Evolutionary conservation across 768 basidiomycete species (phyloP).

Genomic region (Trametes coccinea): DNA sequence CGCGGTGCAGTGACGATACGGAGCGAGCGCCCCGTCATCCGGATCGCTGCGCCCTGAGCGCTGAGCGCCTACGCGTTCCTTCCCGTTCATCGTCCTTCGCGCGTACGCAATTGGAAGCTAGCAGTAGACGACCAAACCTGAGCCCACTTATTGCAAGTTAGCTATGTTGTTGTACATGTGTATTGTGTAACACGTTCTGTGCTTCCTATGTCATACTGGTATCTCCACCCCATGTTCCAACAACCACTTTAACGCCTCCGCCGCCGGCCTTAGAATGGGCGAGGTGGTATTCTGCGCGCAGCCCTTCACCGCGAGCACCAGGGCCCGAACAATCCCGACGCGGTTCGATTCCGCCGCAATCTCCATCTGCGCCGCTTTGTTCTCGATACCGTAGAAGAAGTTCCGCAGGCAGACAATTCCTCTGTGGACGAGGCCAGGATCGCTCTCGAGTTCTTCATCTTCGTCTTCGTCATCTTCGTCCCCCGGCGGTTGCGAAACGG

Average conservation of each 20-base stretch:
- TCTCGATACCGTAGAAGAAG: slow-evolving; percentile 50
- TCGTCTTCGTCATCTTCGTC: slow-evolving; percentile 38
- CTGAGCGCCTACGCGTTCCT: background rate
- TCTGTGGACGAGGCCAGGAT: slow-evolving; percentile 73
- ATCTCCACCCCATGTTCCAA: slow-evolving; percentile 32
- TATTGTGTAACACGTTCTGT: background rate
- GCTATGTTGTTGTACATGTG: background rate
- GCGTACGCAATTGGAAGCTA: too few species aligned
- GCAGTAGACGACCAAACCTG: too few species aligned
- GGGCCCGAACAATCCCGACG: slow-evolving; percentile 51
- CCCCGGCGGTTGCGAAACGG: slow-evolving; percentile 35
- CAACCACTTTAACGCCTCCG: slow-evolving; percentile 50
- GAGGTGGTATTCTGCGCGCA: slow-evolving; percentile 38
- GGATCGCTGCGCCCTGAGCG: background rate
- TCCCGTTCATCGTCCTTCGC: too few species aligned
- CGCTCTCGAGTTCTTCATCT: slow-evolving; percentile 33
- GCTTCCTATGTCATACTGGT: slow-evolving; percentile 2
- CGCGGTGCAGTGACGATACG: background rate
- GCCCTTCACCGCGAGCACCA: slow-evolving; percentile 51
- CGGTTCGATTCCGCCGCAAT: slow-evolving; percentile 54
- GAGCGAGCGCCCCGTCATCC: slow-evolving; percentile 1
- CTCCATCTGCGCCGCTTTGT: slow-evolving; percentile 38
- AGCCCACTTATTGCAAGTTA: too few species aligned
- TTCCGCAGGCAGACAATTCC: slow-evolving; percentile 76
- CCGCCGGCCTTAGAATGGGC: slow-evolving; percentile 47